A percentile compares a stretch with the other conserved stretches of the same genome.
phyloP scores from a whole-genome alignment of 495 filamentous ascomycete species.

The Cryomyces antarcticus region DNA sequence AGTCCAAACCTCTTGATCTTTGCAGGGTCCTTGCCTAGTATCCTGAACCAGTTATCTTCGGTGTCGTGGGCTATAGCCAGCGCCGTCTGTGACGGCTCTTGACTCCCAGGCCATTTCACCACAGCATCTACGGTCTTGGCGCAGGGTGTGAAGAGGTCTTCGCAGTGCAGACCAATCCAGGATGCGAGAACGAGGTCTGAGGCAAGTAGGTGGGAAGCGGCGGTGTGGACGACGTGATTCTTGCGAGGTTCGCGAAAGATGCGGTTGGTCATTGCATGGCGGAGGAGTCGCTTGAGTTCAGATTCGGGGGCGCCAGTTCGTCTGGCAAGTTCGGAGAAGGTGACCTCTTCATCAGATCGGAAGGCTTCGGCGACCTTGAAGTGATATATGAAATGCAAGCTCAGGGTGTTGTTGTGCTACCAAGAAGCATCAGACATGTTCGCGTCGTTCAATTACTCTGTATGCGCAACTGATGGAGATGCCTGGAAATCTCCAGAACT shows the following conservation, averaged over 20 bases:
- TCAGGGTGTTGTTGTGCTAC: background rate
- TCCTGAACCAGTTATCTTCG: background rate
- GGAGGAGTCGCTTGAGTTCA: constrained; percentile 27
- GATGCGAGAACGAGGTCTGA: background rate
- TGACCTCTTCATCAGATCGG: background rate
- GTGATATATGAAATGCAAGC: constrained; percentile 1
- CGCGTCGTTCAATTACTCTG: too few relatives aligned
- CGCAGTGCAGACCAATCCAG: background rate
- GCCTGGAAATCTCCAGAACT: too few relatives aligned
- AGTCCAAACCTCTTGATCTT: background rate
- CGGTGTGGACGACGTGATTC: constrained; percentile 31
- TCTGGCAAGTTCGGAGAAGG: constrained; percentile 1
- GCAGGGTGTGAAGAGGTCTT: background rate
- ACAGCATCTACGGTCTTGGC: background rate
- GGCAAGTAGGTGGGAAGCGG: constrained; percentile 10
- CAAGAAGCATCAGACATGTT: background rate
- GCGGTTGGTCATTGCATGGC: constrained; percentile 32
- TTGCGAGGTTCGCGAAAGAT: constrained; percentile 33
- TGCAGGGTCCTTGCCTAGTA: background rate
- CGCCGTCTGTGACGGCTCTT: background rate
- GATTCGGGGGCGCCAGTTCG: background rate
- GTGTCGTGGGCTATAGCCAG: background rate
- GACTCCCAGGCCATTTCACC: background rate
- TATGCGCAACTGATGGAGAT: too few relatives aligned
- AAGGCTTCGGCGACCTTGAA: constrained; percentile 2